Conservation (phyloP, 805 yeast species). For the Saturnispora gosingensis region DNA sequence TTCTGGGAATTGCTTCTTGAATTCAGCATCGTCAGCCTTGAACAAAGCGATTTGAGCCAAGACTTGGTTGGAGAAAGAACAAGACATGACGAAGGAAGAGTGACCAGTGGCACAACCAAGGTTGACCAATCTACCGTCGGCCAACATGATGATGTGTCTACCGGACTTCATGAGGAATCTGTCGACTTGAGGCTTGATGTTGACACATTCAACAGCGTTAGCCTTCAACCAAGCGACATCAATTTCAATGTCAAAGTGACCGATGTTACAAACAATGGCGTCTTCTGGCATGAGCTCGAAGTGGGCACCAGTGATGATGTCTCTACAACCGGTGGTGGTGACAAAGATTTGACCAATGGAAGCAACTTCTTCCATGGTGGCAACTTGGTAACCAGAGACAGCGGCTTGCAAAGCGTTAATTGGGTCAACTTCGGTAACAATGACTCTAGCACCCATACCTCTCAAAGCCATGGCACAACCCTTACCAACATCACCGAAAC, state of each 20-base stretch:
- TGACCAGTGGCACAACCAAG: constrained; percentile 99
- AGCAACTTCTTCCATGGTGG: constrained; percentile 91
- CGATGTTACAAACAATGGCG: constrained; percentile 99
- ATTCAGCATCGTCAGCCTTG: constrained; percentile 75
- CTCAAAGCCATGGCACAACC: constrained; percentile 99
- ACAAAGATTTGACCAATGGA: constrained; percentile 92
- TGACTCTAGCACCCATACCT: constrained; percentile 99
- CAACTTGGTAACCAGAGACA: constrained; percentile 96
- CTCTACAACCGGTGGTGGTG: constrained; percentile 99
- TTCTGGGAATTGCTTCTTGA: constrained; percentile 78
- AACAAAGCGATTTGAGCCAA: constrained; percentile 96
- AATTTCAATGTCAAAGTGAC: constrained; percentile 98
- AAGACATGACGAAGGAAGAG: constrained; percentile 97
- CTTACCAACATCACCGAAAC: constrained; percentile 99
- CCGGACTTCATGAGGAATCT: constrained; percentile 85
- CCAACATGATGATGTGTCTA: constrained; percentile 89
- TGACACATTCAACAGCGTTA: constrained; percentile 85
- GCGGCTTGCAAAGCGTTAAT: constrained; percentile 99
- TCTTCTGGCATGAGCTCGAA: constrained; percentile 95
- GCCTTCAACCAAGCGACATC: constrained; percentile 98
- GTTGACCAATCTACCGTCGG: constrained; percentile 99
- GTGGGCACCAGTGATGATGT: constrained; percentile 84
- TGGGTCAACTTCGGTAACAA: constrained; percentile 96
- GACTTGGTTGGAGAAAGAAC: constrained; percentile 99
- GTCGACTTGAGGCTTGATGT: constrained; percentile 99